Conservation (phyloP, 345 rosid genomes). For the Linum lewisii region DNA sequence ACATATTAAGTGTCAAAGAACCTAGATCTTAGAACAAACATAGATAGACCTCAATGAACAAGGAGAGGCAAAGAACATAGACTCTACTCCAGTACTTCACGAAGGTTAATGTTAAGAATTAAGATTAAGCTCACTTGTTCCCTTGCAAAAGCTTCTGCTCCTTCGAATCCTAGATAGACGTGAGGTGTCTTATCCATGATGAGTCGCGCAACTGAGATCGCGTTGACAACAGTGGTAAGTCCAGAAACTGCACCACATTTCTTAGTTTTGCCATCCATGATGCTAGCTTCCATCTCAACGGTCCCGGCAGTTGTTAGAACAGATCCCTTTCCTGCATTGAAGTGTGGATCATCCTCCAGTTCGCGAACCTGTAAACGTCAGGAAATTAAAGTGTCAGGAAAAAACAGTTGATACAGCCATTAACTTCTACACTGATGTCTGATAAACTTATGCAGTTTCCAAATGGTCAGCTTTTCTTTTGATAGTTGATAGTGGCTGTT, state of each 20-base stretch:
- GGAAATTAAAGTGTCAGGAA: too few species aligned
- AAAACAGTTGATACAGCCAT: too few species aligned
- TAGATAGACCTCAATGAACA: conserved; percentile 2
- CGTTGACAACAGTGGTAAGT: conserved; percentile 70
- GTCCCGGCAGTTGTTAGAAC: conserved; percentile 65
- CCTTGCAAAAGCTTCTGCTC: conserved; percentile 91
- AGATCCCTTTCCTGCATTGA: conserved; percentile 89
- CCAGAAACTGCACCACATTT: conserved; percentile 92
- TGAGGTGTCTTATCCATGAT: conserved; percentile 97
- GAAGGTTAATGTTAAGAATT: conserved; percentile 1
- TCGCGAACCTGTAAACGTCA: conserved; percentile 76
- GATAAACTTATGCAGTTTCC: too few species aligned
- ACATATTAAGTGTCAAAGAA: too few species aligned
- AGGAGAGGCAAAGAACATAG: background rate
- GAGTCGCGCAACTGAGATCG: conserved; percentile 70
- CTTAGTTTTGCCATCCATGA: conserved; percentile 87
- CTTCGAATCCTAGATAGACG: conserved; percentile 67
- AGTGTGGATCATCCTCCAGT: conserved; percentile 68
- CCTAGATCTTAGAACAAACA: background rate
- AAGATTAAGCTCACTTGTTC: conserved; percentile 45
- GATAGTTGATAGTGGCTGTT: too few species aligned
- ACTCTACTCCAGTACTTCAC: too few species aligned
- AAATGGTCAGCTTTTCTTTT: too few species aligned
- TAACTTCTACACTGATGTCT: too few species aligned
- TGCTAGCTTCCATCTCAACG: conserved; percentile 94